A percentile compares a stretch with the other conserved stretches of the same genome.
These are phyloP conservation scores for Cytospora piceicola DNA, from an alignment of 2,329 filamentous ascomycete species.

Conservation along the genomic window DNA sequence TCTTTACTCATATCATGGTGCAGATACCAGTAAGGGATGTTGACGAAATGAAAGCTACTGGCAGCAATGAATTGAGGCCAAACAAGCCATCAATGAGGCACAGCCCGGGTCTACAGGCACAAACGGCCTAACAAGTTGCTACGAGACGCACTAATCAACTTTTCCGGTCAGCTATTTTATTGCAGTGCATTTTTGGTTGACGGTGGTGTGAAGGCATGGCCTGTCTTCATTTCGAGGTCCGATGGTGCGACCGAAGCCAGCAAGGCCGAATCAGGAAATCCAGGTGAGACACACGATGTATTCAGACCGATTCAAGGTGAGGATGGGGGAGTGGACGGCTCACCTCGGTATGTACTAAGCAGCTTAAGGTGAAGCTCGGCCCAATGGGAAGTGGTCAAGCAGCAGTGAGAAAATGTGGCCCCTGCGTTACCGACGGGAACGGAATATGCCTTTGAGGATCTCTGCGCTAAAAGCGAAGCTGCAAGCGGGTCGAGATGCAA, in stretches of 20 bases:
- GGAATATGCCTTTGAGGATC: slow-evolving; percentile 20
- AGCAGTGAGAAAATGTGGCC: slow-evolving; percentile 13
- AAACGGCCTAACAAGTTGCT: neutral
- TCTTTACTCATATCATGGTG: slow-evolving; percentile 48
- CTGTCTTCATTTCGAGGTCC: neutral
- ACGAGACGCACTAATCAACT: slow-evolving; percentile 5
- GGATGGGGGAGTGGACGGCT: slow-evolving; percentile 3
- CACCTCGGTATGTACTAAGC: slow-evolving; percentile 17
- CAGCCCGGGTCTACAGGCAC: slow-evolving; percentile 12
- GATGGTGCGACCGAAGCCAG: neutral
- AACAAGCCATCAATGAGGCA: slow-evolving; percentile 29
- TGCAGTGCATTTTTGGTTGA: neutral
- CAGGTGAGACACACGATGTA: slow-evolving; percentile 19
- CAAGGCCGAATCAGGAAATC: neutral
- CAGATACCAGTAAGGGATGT: slow-evolving; percentile 12
- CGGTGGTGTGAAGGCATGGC: neutral
- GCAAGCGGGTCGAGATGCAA: slow-evolving; percentile 20
- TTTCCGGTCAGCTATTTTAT: neutral
- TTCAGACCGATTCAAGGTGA: neutral
- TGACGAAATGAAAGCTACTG: slow-evolving; percentile 23
- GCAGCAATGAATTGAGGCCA: slow-evolving; percentile 20
- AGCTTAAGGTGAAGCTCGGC: slow-evolving; percentile 4
- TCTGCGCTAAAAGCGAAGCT: slow-evolving; percentile 20
- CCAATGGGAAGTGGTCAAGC: slow-evolving; percentile 19
- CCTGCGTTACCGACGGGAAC: slow-evolving; percentile 22